phyloP scores from a whole-genome alignment of 331 rosid genomes.

The Quercus lobata region DNA sequence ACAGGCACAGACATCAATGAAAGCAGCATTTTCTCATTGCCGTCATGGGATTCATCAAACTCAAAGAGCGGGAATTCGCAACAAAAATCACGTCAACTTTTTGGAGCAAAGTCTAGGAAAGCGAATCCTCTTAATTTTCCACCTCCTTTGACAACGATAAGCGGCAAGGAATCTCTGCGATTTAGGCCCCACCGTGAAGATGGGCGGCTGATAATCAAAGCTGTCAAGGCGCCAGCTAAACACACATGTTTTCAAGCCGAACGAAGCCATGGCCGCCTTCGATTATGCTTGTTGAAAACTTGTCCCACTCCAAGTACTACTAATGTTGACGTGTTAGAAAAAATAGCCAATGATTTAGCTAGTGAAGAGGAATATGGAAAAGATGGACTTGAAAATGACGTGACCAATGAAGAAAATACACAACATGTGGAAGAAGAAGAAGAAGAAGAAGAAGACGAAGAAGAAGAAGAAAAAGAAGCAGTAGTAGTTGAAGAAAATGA shows the following conservation, averaged over 20 bases:
- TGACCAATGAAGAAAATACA: slow-evolving; percentile 7
- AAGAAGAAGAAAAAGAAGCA: not conserved
- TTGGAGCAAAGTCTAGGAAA: slow-evolving; percentile 15
- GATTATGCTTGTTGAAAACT: slow-evolving; percentile 45
- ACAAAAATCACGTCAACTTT: slow-evolving; percentile 13
- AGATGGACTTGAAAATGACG: slow-evolving; percentile 28
- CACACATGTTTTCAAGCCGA: slow-evolving; percentile 57
- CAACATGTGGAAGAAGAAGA: slow-evolving; percentile 1
- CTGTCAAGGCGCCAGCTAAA: slow-evolving; percentile 46
- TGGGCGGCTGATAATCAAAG: slow-evolving; percentile 69
- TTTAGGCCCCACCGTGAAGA: slow-evolving; percentile 74
- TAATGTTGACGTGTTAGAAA: slow-evolving; percentile 31
- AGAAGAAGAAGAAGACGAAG: not conserved
- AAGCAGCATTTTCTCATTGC: slow-evolving; percentile 31
- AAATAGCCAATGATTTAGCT: slow-evolving; percentile 3
- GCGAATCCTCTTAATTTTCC: slow-evolving; percentile 47
- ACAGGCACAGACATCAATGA: slow-evolving; percentile 69
- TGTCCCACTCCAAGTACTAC: not conserved
- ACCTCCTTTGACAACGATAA: slow-evolving; percentile 92
- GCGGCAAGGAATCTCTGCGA: slow-evolving; percentile 57
- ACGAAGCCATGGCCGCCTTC: slow-evolving; percentile 80
- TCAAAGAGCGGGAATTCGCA: slow-evolving; percentile 16
- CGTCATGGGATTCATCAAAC: not conserved
- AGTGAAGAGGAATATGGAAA: slow-evolving; percentile 15
- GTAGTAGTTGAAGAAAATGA: not conserved